These are phyloP conservation scores for Trichoderma koningii DNA, from an alignment of 2,329 filamentous ascomycete genomes.

Conservation along the genomic window DNA sequence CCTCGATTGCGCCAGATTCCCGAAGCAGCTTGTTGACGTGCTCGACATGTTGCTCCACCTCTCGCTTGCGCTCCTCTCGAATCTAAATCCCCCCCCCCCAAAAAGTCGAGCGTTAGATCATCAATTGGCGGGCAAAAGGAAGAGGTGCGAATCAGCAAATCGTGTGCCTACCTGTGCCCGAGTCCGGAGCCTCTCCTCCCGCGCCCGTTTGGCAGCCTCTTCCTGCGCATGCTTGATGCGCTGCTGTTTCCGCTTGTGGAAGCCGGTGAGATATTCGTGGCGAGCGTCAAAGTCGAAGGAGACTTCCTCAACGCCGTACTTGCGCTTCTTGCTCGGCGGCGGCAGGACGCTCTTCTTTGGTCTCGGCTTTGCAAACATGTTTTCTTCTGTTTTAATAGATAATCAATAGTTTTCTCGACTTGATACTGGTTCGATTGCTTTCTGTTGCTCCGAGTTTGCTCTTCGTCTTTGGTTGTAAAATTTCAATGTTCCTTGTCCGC, in stretches of 20 bases:
- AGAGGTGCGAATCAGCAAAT: neutral
- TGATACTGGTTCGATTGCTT: neutral
- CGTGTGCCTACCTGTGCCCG: conserved; percentile 68
- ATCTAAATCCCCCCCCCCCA: conserved; percentile 55
- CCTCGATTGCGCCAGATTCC: conserved; percentile 54
- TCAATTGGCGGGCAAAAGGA: neutral
- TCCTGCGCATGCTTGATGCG: conserved; percentile 84
- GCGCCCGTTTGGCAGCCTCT: conserved; percentile 72
- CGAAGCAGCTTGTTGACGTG: conserved; percentile 71
- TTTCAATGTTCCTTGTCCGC: neutral
- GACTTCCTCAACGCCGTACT: conserved; percentile 73
- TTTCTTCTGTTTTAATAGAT: too few relatives aligned
- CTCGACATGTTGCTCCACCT: conserved; percentile 79
- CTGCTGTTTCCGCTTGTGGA: conserved; percentile 92
- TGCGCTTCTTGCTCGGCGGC: conserved; percentile 67
- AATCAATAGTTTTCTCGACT: too few relatives aligned
- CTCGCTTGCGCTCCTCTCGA: conserved; percentile 76
- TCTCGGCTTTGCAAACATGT: conserved; percentile 59
- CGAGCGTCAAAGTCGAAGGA: conserved; percentile 79
- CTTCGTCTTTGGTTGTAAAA: conserved; percentile 6
- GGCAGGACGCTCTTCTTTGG: conserved; percentile 60
- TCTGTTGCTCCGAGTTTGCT: neutral
- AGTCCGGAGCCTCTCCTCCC: conserved; percentile 72
- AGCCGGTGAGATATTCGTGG: conserved; percentile 87
- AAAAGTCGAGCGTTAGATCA: neutral